A percentile compares a stretch with the other conserved stretches of the same genome.
Evolutionary conservation across 768 basidiomycete species (phyloP).

Genomic region (Sutorius australiensis): DNA sequence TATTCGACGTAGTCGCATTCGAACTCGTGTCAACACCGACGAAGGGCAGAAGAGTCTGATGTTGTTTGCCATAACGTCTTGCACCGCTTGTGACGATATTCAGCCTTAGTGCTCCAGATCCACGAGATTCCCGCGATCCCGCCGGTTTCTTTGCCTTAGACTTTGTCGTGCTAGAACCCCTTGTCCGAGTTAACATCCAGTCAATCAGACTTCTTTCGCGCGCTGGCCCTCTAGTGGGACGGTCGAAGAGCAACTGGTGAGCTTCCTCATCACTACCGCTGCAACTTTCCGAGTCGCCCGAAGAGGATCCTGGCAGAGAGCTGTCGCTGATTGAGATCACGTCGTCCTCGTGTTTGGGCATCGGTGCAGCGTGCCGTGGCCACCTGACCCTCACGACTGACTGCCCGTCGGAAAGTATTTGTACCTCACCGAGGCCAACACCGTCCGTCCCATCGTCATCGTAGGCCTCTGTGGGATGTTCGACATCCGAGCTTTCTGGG

Average conservation of each 20-base stretch:
- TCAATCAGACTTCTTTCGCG: constrained; percentile 55
- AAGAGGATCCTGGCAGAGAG: constrained; percentile 5
- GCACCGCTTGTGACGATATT: constrained; percentile 40
- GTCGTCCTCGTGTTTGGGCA: constrained; percentile 2
- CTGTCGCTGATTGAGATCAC: constrained; percentile 24
- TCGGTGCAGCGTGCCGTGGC: constrained; percentile 10
- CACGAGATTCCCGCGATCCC: constrained; percentile 11
- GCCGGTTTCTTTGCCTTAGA: constrained; percentile 12
- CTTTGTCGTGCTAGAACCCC: constrained; percentile 15
- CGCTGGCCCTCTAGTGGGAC: constrained; percentile 19
- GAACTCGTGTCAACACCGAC: constrained; percentile 9
- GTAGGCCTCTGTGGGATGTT: not conserved
- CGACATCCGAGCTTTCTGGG: constrained; percentile 54
- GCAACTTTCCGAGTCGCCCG: constrained; percentile 13
- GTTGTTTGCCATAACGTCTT: constrained; percentile 29
- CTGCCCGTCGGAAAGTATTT: constrained; percentile 11
- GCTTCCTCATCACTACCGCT: constrained; percentile 29
- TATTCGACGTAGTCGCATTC: constrained; percentile 6
- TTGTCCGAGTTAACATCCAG: constrained; percentile 57
- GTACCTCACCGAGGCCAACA: not conserved
- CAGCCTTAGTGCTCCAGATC: constrained; percentile 15
- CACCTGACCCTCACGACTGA: constrained; percentile 23
- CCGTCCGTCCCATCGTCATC: not conserved
- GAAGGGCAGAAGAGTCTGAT: constrained; percentile 42
- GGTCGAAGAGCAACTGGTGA: constrained; percentile 35